These are phyloP conservation scores for Angomonas deanei DNA, from an alignment of 208 protist genomes.

Conservation along the genomic window DNA sequence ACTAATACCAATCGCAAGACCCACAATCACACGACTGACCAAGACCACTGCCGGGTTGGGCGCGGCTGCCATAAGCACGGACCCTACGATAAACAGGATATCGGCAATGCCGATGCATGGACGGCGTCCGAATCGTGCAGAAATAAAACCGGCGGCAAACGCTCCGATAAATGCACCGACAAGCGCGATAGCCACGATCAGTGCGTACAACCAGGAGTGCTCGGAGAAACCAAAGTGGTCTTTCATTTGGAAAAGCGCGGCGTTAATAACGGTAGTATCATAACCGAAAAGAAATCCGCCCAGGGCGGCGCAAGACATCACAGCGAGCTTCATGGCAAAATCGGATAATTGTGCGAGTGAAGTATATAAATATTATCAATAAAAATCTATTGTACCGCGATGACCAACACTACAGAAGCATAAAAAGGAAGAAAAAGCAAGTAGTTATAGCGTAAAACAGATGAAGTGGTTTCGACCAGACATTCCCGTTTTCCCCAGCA, in stretches of 20 bases:
- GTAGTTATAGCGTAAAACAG: too few relatives aligned
- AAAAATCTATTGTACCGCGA: constrained; percentile 2
- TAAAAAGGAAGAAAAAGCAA: constrained; percentile 6
- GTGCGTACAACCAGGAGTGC: constrained; percentile 68
- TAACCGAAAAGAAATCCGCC: constrained; percentile 92
- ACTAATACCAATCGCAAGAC: constrained; percentile 81
- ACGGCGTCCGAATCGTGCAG: constrained; percentile 64
- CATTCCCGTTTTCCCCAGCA: too few relatives aligned
- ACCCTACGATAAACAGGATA: constrained; percentile 77
- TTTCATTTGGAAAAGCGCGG: constrained; percentile 89
- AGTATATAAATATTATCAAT: constrained; percentile 3
- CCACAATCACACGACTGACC: constrained; percentile 77
- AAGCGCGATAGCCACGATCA: constrained; percentile 87
- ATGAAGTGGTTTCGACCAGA: too few relatives aligned
- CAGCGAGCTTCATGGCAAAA: constrained; percentile 26
- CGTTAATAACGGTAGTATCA: constrained; percentile 90
- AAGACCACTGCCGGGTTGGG: constrained; percentile 61
- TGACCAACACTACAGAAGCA: neutral
- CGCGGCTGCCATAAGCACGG: constrained; percentile 68
- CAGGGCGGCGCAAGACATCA: constrained; percentile 82
- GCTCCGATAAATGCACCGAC: constrained; percentile 81
- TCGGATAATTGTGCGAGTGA: neutral
- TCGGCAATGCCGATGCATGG: constrained; percentile 67
- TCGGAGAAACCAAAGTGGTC: constrained; percentile 79
- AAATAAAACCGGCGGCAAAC: constrained; percentile 64